A percentile compares a stretch with the other conserved stretches of the same genome.
Conservation (phyloP, 805 yeast genomes). For the Metschnikowia continentalis region DNA sequence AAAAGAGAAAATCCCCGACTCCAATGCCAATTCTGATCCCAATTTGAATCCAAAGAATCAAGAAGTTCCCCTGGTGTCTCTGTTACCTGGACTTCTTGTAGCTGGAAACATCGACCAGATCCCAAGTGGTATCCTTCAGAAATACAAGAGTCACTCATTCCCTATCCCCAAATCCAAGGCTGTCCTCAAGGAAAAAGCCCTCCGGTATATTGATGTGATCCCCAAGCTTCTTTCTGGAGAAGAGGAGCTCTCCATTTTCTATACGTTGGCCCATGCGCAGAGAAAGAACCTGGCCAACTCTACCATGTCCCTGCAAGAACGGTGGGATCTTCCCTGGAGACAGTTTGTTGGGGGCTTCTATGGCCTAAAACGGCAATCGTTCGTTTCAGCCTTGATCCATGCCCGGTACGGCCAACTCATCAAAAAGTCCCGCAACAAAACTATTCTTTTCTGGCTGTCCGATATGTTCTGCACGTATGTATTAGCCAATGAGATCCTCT, state of each 20-base stretch:
- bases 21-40: neutral
- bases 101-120: slow-evolving; percentile 5
- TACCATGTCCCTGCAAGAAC: slow-evolving; percentile 44
- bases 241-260: slow-evolving; percentile 42
- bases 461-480: slow-evolving; percentile 54
- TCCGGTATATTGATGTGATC: slow-evolving; percentile 28
- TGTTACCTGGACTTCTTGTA: slow-evolving; percentile 5
- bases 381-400: slow-evolving; percentile 43
- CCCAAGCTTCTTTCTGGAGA: slow-evolving; percentile 43
- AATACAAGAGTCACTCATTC: slow-evolving; percentile 16
- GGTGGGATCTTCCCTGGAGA: slow-evolving; percentile 43
- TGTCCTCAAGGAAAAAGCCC: slow-evolving; percentile 24
- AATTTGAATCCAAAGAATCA: neutral
- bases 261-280: slow-evolving; percentile 45
- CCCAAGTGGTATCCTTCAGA: slow-evolving; percentile 4
- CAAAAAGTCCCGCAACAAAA: slow-evolving; percentile 28
- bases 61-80: neutral
- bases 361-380: slow-evolving; percentile 55
- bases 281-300: slow-evolving; percentile 36
- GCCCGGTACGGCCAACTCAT: slow-evolving; percentile 21
- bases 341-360: slow-evolving; percentile 54
- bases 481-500: slow-evolving; percentile 58
- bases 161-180: slow-evolving; percentile 27
- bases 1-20: neutral
- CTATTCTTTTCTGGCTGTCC: slow-evolving; percentile 58